These are phyloP conservation scores for Ephemerocybe angulata DNA, from an alignment of 768 basidiomycete genomes.

Conservation along the genomic window DNA sequence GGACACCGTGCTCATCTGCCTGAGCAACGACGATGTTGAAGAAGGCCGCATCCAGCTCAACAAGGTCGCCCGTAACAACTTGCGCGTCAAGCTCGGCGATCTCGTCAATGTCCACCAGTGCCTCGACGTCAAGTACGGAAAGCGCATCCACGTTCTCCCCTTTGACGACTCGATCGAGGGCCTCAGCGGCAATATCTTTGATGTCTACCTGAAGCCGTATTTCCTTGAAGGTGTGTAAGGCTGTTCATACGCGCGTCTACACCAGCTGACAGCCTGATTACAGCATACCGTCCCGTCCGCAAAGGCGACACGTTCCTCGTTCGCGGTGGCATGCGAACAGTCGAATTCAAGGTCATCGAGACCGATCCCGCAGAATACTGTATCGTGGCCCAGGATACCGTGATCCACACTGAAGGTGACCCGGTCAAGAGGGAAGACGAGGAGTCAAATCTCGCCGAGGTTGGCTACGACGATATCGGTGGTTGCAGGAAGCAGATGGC, in stretches of 20 bases:
- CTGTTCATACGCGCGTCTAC: neutral
- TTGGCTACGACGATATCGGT: slow-evolving; percentile 99
- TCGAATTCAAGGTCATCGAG: slow-evolving; percentile 99
- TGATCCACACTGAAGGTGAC: slow-evolving; percentile 97
- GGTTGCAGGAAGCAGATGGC: slow-evolving; percentile 99
- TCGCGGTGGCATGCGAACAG: slow-evolving; percentile 96
- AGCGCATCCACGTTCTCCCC: slow-evolving; percentile 92
- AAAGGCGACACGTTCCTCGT: slow-evolving; percentile 99
- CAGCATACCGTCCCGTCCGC: slow-evolving; percentile 90
- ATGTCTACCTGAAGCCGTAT: slow-evolving; percentile 98
- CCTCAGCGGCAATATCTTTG: slow-evolving; percentile 96
- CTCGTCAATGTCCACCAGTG: slow-evolving; percentile 95
- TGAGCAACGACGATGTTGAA: slow-evolving; percentile 94
- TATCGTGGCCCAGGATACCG: slow-evolving; percentile 98
- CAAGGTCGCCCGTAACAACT: slow-evolving; percentile 99
- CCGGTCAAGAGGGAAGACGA: slow-evolving; percentile 99
- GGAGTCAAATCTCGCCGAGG: slow-evolving; percentile 92
- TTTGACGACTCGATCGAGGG: slow-evolving; percentile 99
- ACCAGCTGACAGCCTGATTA: neutral
- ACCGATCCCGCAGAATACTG: slow-evolving; percentile 98
- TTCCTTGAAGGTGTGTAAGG: slow-evolving; percentile 81
- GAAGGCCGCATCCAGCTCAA: slow-evolving; percentile 98
- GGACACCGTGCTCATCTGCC: slow-evolving; percentile 95
- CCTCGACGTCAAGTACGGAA: slow-evolving; percentile 98
- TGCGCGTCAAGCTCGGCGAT: slow-evolving; percentile 96